phyloP scores from a whole-genome alignment of 768 basidiomycete species.

The Clitopilus passeckerianus region DNA sequence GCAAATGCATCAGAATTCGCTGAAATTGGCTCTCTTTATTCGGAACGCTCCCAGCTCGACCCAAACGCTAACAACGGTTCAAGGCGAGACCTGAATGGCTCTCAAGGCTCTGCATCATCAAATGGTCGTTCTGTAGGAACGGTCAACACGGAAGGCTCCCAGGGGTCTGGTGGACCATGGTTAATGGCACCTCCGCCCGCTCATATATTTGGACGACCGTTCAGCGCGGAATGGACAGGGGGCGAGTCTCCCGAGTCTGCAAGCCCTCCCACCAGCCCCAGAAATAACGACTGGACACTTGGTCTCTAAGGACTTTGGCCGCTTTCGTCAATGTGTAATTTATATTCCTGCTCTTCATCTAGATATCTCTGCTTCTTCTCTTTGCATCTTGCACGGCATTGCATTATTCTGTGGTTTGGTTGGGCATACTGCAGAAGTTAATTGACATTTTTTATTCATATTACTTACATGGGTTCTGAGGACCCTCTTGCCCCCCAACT shows the following conservation, averaged over 20 bases:
- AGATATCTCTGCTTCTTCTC: background rate
- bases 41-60: conserved; percentile 52
- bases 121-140: conserved; percentile 4
- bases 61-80: conserved; percentile 37
- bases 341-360: background rate
- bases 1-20: conserved; percentile 31
- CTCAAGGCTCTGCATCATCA: conserved; percentile 51
- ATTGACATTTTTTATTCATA: background rate
- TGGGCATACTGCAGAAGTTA: background rate
- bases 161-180: background rate
- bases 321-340: background rate
- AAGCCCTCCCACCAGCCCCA: background rate
- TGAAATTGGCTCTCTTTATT: conserved; percentile 63
- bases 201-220: background rate
- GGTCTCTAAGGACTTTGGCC: background rate
- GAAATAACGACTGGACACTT: background rate
- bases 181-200: background rate
- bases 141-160: background rate
- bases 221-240: background rate
- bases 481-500: background rate
- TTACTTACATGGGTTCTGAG: background rate
- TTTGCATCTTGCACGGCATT: background rate
- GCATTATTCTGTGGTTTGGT: background rate
- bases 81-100: conserved; percentile 33
- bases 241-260: background rate